A percentile compares a stretch with the other conserved stretches of the same genome.
Conservation (phyloP, 2,329 filamentous ascomycete species). For the Pseudogymnoascus verrucosus region DNA sequence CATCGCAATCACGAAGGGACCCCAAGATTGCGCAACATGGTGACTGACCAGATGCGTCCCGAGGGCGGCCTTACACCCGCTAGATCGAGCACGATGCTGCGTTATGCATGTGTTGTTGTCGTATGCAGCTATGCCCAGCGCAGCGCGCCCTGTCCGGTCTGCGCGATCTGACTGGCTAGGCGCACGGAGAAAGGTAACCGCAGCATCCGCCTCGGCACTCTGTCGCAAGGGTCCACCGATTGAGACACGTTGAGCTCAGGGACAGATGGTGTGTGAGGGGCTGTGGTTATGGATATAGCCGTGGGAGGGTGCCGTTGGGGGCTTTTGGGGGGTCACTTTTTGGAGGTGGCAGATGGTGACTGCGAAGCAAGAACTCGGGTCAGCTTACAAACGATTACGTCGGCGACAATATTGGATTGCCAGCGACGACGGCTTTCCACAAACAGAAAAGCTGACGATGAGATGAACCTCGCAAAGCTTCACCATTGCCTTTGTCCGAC, state of each 20-base stretch:
- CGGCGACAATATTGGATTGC: background rate
- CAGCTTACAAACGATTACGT: background rate
- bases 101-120: constrained; percentile 8
- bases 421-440: background rate
- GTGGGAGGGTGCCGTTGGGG: background rate
- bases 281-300: background rate
- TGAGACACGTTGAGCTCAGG: constrained; percentile 4
- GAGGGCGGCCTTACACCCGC: background rate
- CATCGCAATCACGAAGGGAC: background rate
- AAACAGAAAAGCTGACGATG: background rate
- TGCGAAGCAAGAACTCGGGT: background rate
- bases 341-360: background rate
- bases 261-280: background rate
- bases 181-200: background rate
- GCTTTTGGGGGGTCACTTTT: background rate
- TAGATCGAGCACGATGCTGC: background rate
- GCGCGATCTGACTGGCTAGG: background rate
- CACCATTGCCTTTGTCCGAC: background rate
- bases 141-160: background rate
- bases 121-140: constrained; percentile 5
- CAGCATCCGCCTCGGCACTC: background rate
- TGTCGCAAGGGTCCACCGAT: background rate
- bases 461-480: background rate
- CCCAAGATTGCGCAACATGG: constrained; percentile 1
- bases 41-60: background rate